phyloP scores from a whole-genome alignment of 1,284 basidiomycete species.

The Irpex sp. region DNA sequence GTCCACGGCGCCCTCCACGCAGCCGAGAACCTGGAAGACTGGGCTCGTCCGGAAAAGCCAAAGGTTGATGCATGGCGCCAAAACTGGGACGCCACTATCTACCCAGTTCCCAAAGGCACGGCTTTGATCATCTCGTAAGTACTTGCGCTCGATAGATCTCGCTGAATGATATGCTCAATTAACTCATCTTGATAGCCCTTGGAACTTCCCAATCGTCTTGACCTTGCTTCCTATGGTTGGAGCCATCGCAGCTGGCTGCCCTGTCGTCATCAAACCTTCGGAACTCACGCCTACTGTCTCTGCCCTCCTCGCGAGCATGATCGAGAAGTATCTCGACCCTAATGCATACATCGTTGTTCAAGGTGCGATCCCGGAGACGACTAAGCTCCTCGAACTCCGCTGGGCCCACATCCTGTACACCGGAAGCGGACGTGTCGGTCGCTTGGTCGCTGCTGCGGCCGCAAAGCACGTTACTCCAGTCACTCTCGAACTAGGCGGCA shows the following conservation, averaged over 20 bases:
- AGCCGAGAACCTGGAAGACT: slow-evolving; percentile 46
- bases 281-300: slow-evolving; percentile 52
- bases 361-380: slow-evolving; percentile 52
- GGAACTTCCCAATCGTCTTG: slow-evolving; percentile 56
- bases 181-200: slow-evolving; percentile 32
- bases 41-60: slow-evolving; percentile 47
- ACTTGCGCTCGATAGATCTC: neutral
- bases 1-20: slow-evolving; percentile 44
- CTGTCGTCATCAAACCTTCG: slow-evolving; percentile 58
- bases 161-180: neutral
- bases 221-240: slow-evolving; percentile 49
- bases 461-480: slow-evolving; percentile 81
- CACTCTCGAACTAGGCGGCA: slow-evolving; percentile 81
- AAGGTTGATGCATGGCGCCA: slow-evolving; percentile 32
- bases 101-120: slow-evolving; percentile 51
- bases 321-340: slow-evolving; percentile 63
- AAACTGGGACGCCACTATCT: slow-evolving; percentile 40
- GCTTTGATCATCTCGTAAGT: slow-evolving; percentile 37
- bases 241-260: slow-evolving; percentile 62
- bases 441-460: slow-evolving; percentile 75
- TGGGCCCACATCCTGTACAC: slow-evolving; percentile 81
- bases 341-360: slow-evolving; percentile 47
- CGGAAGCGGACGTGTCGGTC: slow-evolving; percentile 67
- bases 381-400: slow-evolving; percentile 68
- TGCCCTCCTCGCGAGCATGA: slow-evolving; percentile 49